A percentile compares a stretch with the other conserved stretches of the same genome.
Evolutionary conservation across 768 basidiomycete genomes (phyloP).

Genomic region (Lactarius trivialis): DNA sequence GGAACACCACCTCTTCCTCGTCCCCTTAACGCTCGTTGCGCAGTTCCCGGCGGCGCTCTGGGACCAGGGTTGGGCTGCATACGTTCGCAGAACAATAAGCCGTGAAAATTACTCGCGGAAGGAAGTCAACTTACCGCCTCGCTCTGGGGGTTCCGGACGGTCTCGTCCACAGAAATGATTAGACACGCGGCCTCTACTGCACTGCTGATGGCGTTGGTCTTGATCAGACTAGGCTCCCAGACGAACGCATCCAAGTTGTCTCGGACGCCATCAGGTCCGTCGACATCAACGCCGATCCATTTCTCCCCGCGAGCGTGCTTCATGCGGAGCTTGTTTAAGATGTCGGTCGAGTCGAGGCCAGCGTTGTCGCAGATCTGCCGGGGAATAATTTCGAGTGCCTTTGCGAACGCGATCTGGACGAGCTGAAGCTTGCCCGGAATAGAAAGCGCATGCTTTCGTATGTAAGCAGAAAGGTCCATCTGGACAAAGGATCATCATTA

Average conservation of each 20-base stretch:
- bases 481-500: conserved; percentile 29
- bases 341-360: conserved; percentile 93
- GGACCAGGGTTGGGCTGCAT: conserved; percentile 75
- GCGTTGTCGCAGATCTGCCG: conserved; percentile 99
- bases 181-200: conserved; percentile 95
- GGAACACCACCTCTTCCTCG: conserved; percentile 73
- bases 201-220: conserved; percentile 91
- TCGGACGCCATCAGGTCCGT: conserved; percentile 78
- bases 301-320: conserved; percentile 81
- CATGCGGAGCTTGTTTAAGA: conserved; percentile 96
- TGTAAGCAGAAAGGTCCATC: conserved; percentile 97
- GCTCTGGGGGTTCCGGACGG: conserved; percentile 90
- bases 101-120: not conserved
- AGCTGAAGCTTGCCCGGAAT: conserved; percentile 96
- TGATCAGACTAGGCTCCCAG: conserved; percentile 96
- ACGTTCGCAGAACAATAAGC: conserved; percentile 22
- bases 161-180: conserved; percentile 95
- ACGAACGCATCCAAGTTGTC: conserved; percentile 98
- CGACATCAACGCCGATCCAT: conserved; percentile 95
- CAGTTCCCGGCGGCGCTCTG: conserved; percentile 84
- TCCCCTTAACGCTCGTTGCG: conserved; percentile 78
- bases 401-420: conserved; percentile 91
- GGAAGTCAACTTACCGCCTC: conserved; percentile 59
- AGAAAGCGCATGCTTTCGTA: conserved; percentile 82
- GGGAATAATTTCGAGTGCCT: conserved; percentile 95